Conservation (phyloP, 2,329 filamentous ascomycete genomes). For the Penicillium sp. region DNA sequence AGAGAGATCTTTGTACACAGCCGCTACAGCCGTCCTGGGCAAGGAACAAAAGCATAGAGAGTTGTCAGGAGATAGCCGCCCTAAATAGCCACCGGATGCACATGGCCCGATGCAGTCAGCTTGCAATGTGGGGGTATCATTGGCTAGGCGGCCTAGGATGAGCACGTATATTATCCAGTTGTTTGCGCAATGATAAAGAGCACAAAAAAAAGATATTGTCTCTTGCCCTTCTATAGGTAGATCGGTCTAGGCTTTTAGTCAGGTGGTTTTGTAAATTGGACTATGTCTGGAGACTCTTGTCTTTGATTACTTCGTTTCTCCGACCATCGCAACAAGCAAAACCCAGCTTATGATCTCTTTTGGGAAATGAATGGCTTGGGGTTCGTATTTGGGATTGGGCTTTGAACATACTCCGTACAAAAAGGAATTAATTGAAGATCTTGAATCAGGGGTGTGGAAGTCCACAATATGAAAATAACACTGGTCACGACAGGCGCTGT, state of each 20-base stretch:
- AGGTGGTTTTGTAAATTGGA: not conserved
- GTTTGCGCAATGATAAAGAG: not conserved
- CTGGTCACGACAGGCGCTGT: not conserved
- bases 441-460: not conserved
- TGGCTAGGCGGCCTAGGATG: not conserved
- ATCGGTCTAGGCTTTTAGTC: not conserved
- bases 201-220: not conserved
- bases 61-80: constrained; percentile 23
- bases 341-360: not conserved
- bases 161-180: constrained; percentile 1
- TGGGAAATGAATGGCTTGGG: not conserved
- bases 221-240: not conserved
- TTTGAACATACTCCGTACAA: constrained; percentile 8
- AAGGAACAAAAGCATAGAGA: constrained; percentile 16
- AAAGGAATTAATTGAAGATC: constrained; percentile 47
- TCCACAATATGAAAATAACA: not conserved
- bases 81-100: constrained; percentile 6
- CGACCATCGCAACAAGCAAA: not conserved
- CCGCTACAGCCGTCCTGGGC: constrained; percentile 17
- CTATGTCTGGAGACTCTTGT: not conserved
- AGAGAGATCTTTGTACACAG: constrained; percentile 18
- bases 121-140: not conserved
- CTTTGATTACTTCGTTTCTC: constrained; percentile 3
- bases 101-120: constrained; percentile 9
- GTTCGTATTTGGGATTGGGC: not conserved